Evolutionary conservation across 2,329 filamentous ascomycete genomes (phyloP), one percentile per base, ranked within the genome.

Genomic region (Aureobasidium musti): DNA sequence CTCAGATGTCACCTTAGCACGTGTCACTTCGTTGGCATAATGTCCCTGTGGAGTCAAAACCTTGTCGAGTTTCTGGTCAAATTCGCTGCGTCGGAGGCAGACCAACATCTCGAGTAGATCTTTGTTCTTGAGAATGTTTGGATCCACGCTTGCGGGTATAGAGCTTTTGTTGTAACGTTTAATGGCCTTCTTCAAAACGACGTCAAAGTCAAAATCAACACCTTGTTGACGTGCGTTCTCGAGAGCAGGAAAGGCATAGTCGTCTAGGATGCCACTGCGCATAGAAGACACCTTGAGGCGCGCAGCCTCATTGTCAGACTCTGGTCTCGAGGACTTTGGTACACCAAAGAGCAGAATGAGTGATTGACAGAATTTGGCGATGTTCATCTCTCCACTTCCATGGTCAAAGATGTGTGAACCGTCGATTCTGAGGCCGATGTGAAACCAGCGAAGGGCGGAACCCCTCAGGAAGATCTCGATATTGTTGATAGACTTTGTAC

Each of bases 231-330:
- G 57, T 14, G 28, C 19, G n/a, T 21, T 3, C 17, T 63, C 59
- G 6, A 63, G 59, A 28, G 35, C 43, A 52, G 59, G 59, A 17
- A 61, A 61, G n/a, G 5, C n/a, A 26, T 39, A 61, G n/a, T 61
- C 57, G 11, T 61, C 57, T n/a, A 61, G 3, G 3, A 61, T 49
- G 41, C 3, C 43, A 26, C 57, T 61, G 41, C 57, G 57, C 47
- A 59, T 59, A 7, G 8, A 59, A 43, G 23, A 4, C 17, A 26
- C 1, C 10, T 1, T 33, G 7, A 56, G 35, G 53, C 26, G 21
- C 10, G 19, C 1, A 28, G 33, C n/a, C 21, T 56, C 5, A 14
- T 11, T 14, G 10, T 60, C 17, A 11, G 23, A 28, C 7, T 6
- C 37, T 26, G 28, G 5, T 49, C 43, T 30, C n/a, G 37, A 19